Evolutionary conservation across 257 asterid genomes (phyloP).

Genomic region (Solanum corneliomulleri): DNA sequence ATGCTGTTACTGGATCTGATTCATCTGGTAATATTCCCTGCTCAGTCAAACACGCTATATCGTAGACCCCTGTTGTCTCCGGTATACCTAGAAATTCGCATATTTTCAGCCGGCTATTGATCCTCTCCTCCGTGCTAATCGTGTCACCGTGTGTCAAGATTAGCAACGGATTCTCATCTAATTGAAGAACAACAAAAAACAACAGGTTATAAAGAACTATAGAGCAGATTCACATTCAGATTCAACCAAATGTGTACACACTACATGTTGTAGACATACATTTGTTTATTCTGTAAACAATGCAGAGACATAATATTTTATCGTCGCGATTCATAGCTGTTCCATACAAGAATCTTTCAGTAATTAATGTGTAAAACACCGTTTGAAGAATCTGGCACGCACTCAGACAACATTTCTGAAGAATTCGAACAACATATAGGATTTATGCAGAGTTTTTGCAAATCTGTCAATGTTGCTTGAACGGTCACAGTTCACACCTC

Average conservation of each 20-base stretch:
- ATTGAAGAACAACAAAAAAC: neutral
- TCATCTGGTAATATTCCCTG: conserved; percentile 55
- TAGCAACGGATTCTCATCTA: conserved; percentile 54
- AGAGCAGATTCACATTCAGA: neutral
- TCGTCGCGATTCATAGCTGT: neutral
- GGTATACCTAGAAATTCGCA: conserved; percentile 47
- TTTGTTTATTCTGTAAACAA: neutral
- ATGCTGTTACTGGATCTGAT: conserved; percentile 42
- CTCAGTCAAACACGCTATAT: conserved; percentile 49
- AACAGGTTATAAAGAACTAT: neutral
- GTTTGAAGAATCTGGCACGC: neutral
- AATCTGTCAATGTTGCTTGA: neutral
- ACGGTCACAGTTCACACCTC: neutral
- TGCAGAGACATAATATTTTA: neutral
- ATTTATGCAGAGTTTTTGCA: neutral
- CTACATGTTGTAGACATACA: neutral
- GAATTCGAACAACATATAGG: neutral
- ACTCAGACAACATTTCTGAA: neutral
- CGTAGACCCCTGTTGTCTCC: conserved; percentile 52
- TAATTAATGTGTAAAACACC: neutral
- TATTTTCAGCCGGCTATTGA: conserved; percentile 28
- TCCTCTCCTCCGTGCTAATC: conserved; percentile 35
- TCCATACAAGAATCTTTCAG: neutral
- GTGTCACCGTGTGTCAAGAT: conserved; percentile 59
- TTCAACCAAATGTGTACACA: neutral